phyloP scores from a whole-genome alignment of 2,329 filamentous ascomycete genomes.

The Aspergillus eucalypticola region DNA sequence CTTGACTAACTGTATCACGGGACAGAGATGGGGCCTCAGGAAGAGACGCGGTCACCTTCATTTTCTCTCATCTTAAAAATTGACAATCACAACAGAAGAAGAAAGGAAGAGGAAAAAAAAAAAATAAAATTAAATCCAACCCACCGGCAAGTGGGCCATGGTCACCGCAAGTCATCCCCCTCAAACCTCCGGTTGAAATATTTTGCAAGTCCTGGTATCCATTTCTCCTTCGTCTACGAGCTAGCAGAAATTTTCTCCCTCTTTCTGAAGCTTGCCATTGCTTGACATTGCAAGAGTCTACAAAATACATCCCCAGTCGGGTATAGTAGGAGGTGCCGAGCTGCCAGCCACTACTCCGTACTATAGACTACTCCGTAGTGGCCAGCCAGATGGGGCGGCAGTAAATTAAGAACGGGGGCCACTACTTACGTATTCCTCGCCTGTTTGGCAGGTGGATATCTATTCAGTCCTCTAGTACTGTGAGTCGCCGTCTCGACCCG shows the following conservation, averaged over 20 bases:
- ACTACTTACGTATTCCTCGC: background rate
- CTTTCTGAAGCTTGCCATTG: background rate
- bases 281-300: background rate
- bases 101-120: no score
- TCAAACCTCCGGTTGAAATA: background rate
- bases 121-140: no score
- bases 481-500: background rate
- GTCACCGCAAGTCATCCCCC: slow-evolving; percentile 1
- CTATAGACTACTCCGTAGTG: background rate
- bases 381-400: background rate
- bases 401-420: slow-evolving; percentile 1
- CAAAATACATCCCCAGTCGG: background rate
- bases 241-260: background rate
- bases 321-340: background rate
- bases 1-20: no score
- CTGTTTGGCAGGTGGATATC: background rate
- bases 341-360: background rate
- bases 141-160: background rate
- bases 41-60: background rate
- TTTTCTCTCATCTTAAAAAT: no score
- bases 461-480: background rate
- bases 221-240: background rate
- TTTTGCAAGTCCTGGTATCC: background rate
- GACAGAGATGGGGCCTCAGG: background rate
- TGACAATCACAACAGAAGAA: background rate